Evolutionary conservation across 225 moss, liverwort and hornwort species (phyloP), one percentile per base, ranked within the genome.

Genomic region (Straminergon stramineum): DNA sequence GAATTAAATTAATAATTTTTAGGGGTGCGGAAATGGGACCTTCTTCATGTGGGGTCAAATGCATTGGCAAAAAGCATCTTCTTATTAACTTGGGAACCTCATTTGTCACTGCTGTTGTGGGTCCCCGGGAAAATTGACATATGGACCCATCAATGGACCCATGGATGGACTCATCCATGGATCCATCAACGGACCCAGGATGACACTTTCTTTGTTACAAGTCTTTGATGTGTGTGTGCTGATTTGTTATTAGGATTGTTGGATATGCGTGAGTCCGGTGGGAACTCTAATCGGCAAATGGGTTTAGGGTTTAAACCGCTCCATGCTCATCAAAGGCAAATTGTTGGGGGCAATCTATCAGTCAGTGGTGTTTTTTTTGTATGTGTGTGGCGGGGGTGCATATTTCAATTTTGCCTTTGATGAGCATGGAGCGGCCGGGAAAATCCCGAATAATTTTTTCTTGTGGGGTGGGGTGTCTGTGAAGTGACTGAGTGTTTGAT

Each of bases 121-220:
- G 74, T 21, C 13, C 84, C 66, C 2, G 0, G 7, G 21, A 17
- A 37, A 56, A 27, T n/a, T 21, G n/a, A 28, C 9, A 45, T 41
- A 16, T 85, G 58, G 64, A 39, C 22, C 53, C 32, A 13, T 20
- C 1, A 2, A 51, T 1, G 20, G 31, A 19, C 75, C 35, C 31
- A 6, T 13, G 0, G 6, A 31, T 0, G 39, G 39, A 4, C 26
- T 30, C 45, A 3, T 30, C 0, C 0, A 45, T 0, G 74, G 74
- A 13, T 16, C 45, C 39, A 14, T 70, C 0, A 1, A 41, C 0
- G 71, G 41, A 9, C 58, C 20, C 2, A 2, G 17, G 2, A 63
- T 13, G 37, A 26, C 27, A 17, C n/a, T 64, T 70, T 87, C 32
- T 9, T 35, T 8, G 6, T 14, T 28, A 39, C 34, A 35, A 81